These are phyloP conservation scores for Phialophora verrucosa DNA, from an alignment of 2,329 filamentous ascomycete species.

Conservation along the genomic window DNA sequence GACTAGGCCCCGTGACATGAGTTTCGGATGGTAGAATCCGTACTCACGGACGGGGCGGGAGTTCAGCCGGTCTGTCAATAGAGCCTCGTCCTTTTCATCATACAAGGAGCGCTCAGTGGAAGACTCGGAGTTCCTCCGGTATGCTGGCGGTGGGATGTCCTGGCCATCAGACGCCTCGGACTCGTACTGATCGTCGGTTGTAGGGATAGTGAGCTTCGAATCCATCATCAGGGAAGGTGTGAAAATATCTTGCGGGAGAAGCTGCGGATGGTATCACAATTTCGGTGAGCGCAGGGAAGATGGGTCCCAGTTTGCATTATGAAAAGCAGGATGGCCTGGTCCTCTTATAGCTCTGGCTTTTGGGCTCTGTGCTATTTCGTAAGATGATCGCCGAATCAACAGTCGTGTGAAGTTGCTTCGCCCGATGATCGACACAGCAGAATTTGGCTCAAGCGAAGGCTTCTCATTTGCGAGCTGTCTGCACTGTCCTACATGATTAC, in stretches of 20 bases:
- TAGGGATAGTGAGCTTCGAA: constrained; percentile 6
- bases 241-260: neutral
- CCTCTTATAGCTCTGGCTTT: neutral
- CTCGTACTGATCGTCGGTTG: neutral
- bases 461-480: neutral
- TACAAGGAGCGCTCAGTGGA: constrained; percentile 21
- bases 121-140: constrained; percentile 18
- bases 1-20: constrained; percentile 10
- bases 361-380: neutral
- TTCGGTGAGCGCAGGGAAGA: neutral
- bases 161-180: constrained; percentile 12
- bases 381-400: neutral
- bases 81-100: constrained; percentile 13
- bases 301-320: neutral
- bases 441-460: neutral
- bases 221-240: neutral
- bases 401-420: neutral
- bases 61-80: neutral
- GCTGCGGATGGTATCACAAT: neutral
- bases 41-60: constrained; percentile 1
- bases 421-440: neutral
- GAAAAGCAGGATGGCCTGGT: neutral
- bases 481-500: neutral
- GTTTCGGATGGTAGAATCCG: constrained; percentile 17
- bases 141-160: constrained; percentile 9